Evolutionary conservation across 2,329 filamentous ascomycete species (phyloP).

Genomic region (Cladosporium velox): DNA sequence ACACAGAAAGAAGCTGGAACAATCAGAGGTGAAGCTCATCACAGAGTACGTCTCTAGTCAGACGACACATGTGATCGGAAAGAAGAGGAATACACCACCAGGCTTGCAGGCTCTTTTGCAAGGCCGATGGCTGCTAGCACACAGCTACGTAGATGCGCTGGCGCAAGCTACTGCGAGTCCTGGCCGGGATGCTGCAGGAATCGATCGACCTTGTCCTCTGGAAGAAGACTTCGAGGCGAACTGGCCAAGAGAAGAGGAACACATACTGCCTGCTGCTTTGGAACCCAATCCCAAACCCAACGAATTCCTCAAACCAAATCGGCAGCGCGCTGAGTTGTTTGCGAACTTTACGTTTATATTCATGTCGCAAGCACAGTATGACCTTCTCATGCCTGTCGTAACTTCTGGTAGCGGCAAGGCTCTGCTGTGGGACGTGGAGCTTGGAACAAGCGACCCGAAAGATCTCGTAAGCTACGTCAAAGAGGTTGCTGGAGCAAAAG

Average conservation of each 20-base stretch:
- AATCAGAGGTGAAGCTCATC: conserved; percentile 84
- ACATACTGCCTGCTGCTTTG: conserved; percentile 72
- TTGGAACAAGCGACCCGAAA: conserved; percentile 60
- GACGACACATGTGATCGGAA: conserved; percentile 86
- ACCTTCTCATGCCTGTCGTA: conserved; percentile 72
- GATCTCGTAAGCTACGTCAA: conserved; percentile 80
- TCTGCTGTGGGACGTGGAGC: conserved; percentile 62
- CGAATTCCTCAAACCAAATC: conserved; percentile 71
- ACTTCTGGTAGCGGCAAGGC: conserved; percentile 82
- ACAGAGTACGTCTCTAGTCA: conserved; percentile 67
- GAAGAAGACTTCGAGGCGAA: conserved; percentile 76
- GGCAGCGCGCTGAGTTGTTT: conserved; percentile 69
- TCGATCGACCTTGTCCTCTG: conserved; percentile 46
- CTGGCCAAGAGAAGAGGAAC: conserved; percentile 75
- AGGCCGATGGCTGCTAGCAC: conserved; percentile 73
- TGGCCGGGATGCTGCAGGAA: conserved; percentile 26
- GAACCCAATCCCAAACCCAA: conserved; percentile 67
- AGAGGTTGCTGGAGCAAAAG: conserved; percentile 72
- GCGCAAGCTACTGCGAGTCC: conserved; percentile 56
- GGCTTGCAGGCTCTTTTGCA: conserved; percentile 85
- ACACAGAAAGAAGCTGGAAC: conserved; percentile 69
- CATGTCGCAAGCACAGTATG: conserved; percentile 72
- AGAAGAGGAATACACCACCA: conserved; percentile 86
- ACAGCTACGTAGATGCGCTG: conserved; percentile 72
- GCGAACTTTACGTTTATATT: conserved; percentile 89